phyloP scores from a whole-genome alignment of 192 early-diverging fungal species.

The Phycomyces blakesleeanus region DNA sequence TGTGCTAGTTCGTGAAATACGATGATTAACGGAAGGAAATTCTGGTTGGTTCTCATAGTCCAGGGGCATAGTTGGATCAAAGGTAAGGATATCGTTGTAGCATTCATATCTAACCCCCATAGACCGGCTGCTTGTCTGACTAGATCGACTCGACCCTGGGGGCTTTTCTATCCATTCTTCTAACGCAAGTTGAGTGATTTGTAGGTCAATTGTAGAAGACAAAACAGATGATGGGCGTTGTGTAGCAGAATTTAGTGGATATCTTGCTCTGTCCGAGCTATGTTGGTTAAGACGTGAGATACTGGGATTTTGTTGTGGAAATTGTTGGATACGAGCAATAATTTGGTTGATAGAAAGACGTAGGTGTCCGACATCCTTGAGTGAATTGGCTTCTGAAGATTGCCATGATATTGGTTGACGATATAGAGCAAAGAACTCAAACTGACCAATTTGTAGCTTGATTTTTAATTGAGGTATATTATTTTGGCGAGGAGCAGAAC shows the following conservation, averaged over 20 bases:
- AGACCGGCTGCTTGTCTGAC: too few species aligned
- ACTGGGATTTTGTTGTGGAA: not conserved
- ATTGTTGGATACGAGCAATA: slow-evolving; percentile 23
- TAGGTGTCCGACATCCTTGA: slow-evolving; percentile 29
- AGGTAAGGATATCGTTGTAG: slow-evolving; percentile 8
- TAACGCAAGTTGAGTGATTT: slow-evolving; percentile 1
- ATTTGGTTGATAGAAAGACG: slow-evolving; percentile 37
- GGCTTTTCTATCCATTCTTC: slow-evolving; percentile 15
- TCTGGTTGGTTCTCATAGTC: not conserved
- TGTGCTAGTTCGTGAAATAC: not conserved
- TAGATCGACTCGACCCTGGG: not conserved
- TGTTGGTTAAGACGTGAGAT: not conserved
- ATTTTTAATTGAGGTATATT: slow-evolving; percentile 28
- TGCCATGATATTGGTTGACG: slow-evolving; percentile 24
- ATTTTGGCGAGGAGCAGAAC: not conserved
- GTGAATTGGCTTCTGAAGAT: not conserved
- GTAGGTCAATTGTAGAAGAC: not conserved
- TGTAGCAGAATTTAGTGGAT: too few species aligned
- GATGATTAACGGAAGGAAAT: slow-evolving; percentile 5
- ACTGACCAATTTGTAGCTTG: slow-evolving; percentile 30
- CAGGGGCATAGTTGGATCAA: slow-evolving; percentile 1
- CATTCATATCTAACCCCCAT: not conserved
- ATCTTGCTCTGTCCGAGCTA: not conserved
- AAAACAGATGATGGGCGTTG: not conserved
- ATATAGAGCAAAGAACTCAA: slow-evolving; percentile 41